Percentiles rank a stretch among this genome's conserved stretches.
Conservation (phyloP, 2,329 filamentous ascomycete genomes). For the Colletotrichum sp. region DNA sequence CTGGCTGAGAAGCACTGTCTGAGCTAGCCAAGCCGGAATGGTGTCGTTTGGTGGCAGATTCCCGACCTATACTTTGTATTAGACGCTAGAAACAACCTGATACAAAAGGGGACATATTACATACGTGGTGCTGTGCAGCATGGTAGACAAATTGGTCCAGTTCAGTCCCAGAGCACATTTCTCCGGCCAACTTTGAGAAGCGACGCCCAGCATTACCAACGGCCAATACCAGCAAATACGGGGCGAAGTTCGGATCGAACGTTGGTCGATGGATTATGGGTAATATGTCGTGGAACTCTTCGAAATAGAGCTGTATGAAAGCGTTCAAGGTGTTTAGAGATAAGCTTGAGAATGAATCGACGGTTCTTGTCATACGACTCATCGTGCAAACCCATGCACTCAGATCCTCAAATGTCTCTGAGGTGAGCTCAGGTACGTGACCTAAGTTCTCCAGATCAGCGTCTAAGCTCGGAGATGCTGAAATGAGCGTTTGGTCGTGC, state of each 20-base stretch:
- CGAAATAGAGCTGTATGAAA: constrained; percentile 1
- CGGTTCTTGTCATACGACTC: background rate
- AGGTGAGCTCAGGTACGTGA: background rate
- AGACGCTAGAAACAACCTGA: background rate
- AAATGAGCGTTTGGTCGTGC: background rate
- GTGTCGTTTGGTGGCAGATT: background rate
- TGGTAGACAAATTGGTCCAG: background rate
- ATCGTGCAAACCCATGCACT: background rate
- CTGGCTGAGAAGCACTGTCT: background rate
- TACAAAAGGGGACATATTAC: background rate
- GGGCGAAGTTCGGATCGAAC: background rate
- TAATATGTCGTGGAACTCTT: background rate
- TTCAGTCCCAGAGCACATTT: background rate
- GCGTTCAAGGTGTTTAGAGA: background rate
- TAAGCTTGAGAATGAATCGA: no score
- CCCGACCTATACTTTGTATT: background rate
- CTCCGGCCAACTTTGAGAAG: background rate
- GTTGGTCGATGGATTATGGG: background rate
- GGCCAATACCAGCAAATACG: background rate
- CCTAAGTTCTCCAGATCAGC: background rate
- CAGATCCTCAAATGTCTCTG: background rate
- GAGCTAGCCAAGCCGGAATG: background rate
- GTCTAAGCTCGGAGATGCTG: no score
- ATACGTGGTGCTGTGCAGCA: background rate
- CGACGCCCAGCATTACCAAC: background rate